Conservation (phyloP, 345 rosid genomes). For the Linum trigynum region DNA sequence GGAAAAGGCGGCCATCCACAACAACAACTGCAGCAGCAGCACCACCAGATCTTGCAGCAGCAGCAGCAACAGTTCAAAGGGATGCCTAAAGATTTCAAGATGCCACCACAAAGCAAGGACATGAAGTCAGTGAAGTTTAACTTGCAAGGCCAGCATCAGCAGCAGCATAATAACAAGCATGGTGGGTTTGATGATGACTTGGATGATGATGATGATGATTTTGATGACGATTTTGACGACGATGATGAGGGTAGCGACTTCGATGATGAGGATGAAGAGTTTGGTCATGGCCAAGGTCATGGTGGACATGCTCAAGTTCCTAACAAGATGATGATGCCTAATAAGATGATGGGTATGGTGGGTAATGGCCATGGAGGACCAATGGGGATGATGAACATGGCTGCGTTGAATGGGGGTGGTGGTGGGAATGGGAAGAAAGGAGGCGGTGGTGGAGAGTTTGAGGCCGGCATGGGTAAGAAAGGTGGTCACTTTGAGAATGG, state of each 20-base stretch:
- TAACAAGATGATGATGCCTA: conserved; percentile 8
- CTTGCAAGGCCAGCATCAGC: conserved; percentile 9
- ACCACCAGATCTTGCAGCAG: conserved; percentile 15
- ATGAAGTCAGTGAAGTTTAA: conserved; percentile 64
- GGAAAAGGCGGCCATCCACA: conserved; percentile 33
- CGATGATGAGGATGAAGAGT: conserved; percentile 19
- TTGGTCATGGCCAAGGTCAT: conserved; percentile 38
- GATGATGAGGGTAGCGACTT: conserved; percentile 24
- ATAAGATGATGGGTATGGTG: conserved; percentile 13
- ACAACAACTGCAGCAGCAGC: conserved; percentile 25
- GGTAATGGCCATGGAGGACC: conserved; percentile 10
- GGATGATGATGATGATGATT: conserved; percentile 22
- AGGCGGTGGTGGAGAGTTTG: conserved; percentile 27
- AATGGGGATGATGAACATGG: conserved; percentile 15
- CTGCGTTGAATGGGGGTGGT: conserved; percentile 12
- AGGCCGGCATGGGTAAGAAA: conserved; percentile 46
- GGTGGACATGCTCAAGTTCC: conserved; percentile 21
- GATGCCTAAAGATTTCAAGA: conserved; percentile 24
- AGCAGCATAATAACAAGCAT: conserved; percentile 20
- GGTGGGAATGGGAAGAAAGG: conserved; percentile 26
- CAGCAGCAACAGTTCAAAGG: conserved; percentile 44
- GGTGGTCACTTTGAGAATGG: conserved; percentile 26
- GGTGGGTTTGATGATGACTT: conserved; percentile 23
- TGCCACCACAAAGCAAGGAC: conserved; percentile 23
- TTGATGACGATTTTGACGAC: conserved; percentile 30